Evolutionary conservation across 441 rosid species (phyloP).

Genomic region (Pelargonium citronellum): DNA sequence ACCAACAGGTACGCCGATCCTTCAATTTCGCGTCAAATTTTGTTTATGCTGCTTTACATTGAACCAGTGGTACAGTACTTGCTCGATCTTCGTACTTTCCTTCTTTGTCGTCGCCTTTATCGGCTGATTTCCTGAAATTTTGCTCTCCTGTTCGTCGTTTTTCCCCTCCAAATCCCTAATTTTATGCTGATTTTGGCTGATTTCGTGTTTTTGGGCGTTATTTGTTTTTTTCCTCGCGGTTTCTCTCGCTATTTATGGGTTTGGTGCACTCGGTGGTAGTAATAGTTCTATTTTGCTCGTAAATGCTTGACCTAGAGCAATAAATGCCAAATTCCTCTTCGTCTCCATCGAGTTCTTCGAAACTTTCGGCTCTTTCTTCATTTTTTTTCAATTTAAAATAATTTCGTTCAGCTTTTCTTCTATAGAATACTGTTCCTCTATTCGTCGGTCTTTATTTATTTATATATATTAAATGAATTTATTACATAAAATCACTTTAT

Average conservation of each 20-base stretch:
- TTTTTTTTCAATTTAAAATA: no score
- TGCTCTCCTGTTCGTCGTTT: neutral
- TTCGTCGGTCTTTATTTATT: no score
- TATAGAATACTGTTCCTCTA: no score
- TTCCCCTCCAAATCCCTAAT: neutral
- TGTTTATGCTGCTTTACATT: neutral
- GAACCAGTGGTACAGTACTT: neutral
- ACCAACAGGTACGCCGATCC: slow-evolving; percentile 9
- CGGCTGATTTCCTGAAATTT: neutral
- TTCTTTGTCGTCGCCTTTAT: neutral
- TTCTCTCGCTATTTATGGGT: neutral
- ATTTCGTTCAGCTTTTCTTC: no score
- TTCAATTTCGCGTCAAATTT: no score
- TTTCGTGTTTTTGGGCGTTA: neutral
- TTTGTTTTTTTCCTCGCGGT: neutral
- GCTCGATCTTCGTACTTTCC: neutral
- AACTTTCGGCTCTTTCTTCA: neutral
- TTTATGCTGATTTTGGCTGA: neutral
- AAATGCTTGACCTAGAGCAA: neutral
- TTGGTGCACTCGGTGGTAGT: neutral
- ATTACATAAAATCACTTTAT: no score
- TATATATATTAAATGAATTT: no score
- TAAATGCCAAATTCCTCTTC: neutral
- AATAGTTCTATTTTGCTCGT: neutral
- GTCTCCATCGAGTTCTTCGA: neutral